These are phyloP conservation scores for Camelina hispida DNA, from an alignment of 345 rosid genomes.

Conservation along the genomic window DNA sequence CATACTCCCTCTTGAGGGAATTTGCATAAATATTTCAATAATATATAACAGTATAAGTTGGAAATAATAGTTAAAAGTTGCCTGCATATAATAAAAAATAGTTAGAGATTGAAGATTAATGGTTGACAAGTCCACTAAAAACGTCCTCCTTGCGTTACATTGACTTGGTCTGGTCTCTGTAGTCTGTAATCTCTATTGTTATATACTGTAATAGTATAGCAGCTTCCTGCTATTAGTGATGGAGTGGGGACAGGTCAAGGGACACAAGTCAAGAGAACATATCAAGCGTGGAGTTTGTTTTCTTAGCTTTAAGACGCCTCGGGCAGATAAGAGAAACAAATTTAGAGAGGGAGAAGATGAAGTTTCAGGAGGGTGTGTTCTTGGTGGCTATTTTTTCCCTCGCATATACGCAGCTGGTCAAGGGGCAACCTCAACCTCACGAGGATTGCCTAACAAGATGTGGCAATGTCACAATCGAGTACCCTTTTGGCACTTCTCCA, in stretches of 20 bases:
- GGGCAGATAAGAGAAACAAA: not conserved
- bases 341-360: not conserved
- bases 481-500: conserved; percentile 43
- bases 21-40: no score
- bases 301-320: not conserved
- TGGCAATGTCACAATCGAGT: conserved; percentile 37
- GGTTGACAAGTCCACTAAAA: not conserved
- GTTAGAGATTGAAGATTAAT: not conserved
- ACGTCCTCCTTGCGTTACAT: not conserved
- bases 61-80: not conserved
- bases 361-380: not conserved
- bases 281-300: not conserved
- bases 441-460: conserved; percentile 11
- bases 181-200: no score
- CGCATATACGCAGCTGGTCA: not conserved
- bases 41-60: no score
- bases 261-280: not conserved
- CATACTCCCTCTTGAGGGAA: not conserved
- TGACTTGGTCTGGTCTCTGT: not conserved
- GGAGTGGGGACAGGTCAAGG: not conserved
- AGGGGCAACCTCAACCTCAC: not conserved
- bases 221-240: not conserved
- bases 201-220: not conserved
- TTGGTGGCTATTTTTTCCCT: not conserved
- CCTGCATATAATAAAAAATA: not conserved